A percentile compares a stretch with the other conserved stretches of the same genome.
Evolutionary conservation across 2,329 filamentous ascomycete species (phyloP).

Genomic region (Orbilia ellipsospora): DNA sequence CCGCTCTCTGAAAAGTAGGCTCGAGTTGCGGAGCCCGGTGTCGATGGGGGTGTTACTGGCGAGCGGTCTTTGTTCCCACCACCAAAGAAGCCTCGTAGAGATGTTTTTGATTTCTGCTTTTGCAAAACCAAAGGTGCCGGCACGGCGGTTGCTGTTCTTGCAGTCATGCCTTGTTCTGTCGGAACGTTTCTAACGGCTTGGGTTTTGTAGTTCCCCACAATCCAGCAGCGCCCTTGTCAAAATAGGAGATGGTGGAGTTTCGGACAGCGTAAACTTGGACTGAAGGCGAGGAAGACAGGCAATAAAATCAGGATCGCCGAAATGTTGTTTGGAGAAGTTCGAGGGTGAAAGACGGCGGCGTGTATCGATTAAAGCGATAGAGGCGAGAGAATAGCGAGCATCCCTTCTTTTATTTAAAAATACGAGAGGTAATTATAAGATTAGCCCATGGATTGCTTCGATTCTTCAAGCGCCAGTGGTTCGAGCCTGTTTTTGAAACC

Average conservation of each 20-base stretch:
- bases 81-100: constrained; percentile 45
- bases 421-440: constrained; percentile 19
- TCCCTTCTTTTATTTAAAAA: constrained; percentile 39
- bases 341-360: constrained; percentile 19
- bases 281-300: constrained; percentile 28
- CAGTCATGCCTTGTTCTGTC: constrained; percentile 41
- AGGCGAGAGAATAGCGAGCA: constrained; percentile 32
- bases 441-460: constrained; percentile 30
- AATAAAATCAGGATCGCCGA: constrained; percentile 18
- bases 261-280: constrained; percentile 10
- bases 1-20: constrained; percentile 19
- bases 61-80: constrained; percentile 27
- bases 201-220: constrained; percentile 36
- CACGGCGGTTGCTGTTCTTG: constrained; percentile 33
- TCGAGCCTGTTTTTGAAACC: constrained; percentile 37
- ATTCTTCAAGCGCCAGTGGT: constrained; percentile 34
- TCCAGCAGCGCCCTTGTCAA: constrained; percentile 39
- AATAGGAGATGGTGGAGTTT: constrained; percentile 39
- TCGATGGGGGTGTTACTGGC: constrained; percentile 44
- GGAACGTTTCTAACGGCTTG: constrained; percentile 1
- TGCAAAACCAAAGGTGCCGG: constrained; percentile 48
- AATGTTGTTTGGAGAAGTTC: constrained; percentile 11
- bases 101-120: constrained; percentile 49
- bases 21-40: constrained; percentile 3
- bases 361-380: constrained; percentile 36